Base-by-base conservation (phyloP, 2,329 filamentous ascomycete species). In the Cucurbitaria berberidis region DNA sequence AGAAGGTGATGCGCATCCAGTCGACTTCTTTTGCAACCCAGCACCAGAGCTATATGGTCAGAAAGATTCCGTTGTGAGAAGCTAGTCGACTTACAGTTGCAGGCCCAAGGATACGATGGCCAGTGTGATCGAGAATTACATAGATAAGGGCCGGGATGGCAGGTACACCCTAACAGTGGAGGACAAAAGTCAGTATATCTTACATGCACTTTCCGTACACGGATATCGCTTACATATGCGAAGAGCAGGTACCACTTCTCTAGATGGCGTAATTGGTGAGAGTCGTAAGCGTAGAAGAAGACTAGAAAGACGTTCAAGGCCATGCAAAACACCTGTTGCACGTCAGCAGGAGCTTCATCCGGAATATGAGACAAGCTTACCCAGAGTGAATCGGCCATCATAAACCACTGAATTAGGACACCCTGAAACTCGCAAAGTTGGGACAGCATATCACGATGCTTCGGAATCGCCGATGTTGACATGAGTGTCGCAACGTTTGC, bases 251-350 rank as follows among this genome's bases (percentile, higher is more conserved):
- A 95, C 51, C 82, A 86, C 40, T 87, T 83, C 68, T 95, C 91
- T 68, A 93, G 81, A 39, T 75, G 80, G 10, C 85, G 85, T 13
- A 95, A 77, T 46, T 83, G 81, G 3, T 80, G 75, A 1, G 86
- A 84, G 53, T 89, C 85, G 62, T 87, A 93, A 58, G 89, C 89
- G 65, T 80, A 81, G 73, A 91, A 92, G 67, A 95, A 91, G 0
- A 90, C 92, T 13, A 93, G 76, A 71, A 91, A 91, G 45, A 95
- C 90, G 69, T 95, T 96, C 62, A 87, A 81, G 1, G 90, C 89
- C 90, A 96, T 95, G 48, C 88, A 86, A 53, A 93, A 80, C 1
- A 88, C 67, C 89, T 66, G 15, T 22, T 15, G 4, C 27, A 13
- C 5, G 19, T 47, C 88, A 93, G 40, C 89, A 80, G 1, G 88